Evolutionary conservation across 768 basidiomycete genomes (phyloP).

Genomic region (Amanita molliuscula): DNA sequence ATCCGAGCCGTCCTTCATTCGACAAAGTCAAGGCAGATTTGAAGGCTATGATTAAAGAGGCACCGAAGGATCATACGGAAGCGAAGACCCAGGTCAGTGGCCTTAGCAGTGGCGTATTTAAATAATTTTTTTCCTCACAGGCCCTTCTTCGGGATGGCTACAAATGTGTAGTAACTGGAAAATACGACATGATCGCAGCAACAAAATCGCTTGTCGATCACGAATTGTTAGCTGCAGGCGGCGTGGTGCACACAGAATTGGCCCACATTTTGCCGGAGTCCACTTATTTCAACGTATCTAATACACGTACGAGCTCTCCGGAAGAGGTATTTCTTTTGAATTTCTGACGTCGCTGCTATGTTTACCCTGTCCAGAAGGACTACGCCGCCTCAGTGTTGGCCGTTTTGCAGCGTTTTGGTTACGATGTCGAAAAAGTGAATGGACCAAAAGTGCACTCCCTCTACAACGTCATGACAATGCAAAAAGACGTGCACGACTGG

Average conservation of each 20-base stretch:
- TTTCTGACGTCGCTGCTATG: neutral
- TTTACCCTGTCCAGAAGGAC: constrained; percentile 2
- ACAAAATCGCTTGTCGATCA: neutral
- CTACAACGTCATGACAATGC: neutral
- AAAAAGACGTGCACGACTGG: neutral
- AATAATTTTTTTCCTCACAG: neutral
- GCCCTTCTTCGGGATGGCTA: constrained; percentile 8
- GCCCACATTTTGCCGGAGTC: constrained; percentile 10
- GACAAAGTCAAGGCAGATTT: neutral
- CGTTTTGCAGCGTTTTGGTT: constrained; percentile 9
- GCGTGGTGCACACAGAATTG: constrained; percentile 3
- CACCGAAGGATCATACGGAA: constrained; percentile 1
- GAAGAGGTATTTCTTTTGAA: neutral
- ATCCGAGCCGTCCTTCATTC: neutral
- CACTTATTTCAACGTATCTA: constrained; percentile 3
- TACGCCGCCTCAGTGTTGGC: constrained; percentile 7
- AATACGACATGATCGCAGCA: constrained; percentile 3
- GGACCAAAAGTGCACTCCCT: constrained; percentile 7
- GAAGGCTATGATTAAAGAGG: neutral
- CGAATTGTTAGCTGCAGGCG: neutral
- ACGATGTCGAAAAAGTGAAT: constrained; percentile 6
- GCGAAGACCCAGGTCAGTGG: constrained; percentile 3
- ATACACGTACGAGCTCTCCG: neutral
- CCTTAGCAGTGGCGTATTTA: neutral
- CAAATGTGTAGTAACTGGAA: constrained; percentile 7